Base-by-base conservation (phyloP, 495 filamentous ascomycete species). In the Extremus antarcticus region DNA sequence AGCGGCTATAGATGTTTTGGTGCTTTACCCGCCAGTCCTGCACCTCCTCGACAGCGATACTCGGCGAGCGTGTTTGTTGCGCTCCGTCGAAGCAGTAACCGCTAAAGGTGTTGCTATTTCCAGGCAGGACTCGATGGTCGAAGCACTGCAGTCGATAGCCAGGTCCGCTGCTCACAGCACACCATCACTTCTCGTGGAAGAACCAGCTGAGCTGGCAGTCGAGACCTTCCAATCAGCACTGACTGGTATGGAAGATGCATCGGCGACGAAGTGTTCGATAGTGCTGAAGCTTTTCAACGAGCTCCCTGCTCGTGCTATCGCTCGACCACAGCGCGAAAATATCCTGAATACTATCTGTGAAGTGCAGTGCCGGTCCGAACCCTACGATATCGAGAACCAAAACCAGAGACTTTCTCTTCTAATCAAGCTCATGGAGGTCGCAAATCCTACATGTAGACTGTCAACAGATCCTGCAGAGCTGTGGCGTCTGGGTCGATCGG, bases 401-500 rank as follows among this genome's bases (percentile, higher is more conserved):
- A n/a, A 22, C 2, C 25, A 19, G 10, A 2, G 54, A 15, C 24
- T 57, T 7, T 25, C 35, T 39, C 25, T 56, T 16, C 38, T 60
- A 39, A 17, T 56, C 8, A 49, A 41, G 23, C 21, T 60, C 39
- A 56, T 56, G 53, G 10, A 51, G 17, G 21, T 52, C n/a, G 35
- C 58, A n/a, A 56, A 60, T 43, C 47, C 53, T 24, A 60, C 58
- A 23, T 55, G 52, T 25, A 32, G 43, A 9, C 17, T 59, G 0
- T 47, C 52, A 21, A 57, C 55, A 2, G 39, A 51, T 35, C 25
- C 41, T 4, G 25, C 23, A 16, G 24, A 17, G 9, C 13, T 57
- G 1, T 57, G 55, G 55, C 21, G 40, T 15, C 38, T 57, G n/a
- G 55, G 47, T 2, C 50, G 50, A 3, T 52, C 48, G 20, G 17